Base-by-base conservation (phyloP, 139 green algal genomes). In the Spirogloea muscicola region DNA sequence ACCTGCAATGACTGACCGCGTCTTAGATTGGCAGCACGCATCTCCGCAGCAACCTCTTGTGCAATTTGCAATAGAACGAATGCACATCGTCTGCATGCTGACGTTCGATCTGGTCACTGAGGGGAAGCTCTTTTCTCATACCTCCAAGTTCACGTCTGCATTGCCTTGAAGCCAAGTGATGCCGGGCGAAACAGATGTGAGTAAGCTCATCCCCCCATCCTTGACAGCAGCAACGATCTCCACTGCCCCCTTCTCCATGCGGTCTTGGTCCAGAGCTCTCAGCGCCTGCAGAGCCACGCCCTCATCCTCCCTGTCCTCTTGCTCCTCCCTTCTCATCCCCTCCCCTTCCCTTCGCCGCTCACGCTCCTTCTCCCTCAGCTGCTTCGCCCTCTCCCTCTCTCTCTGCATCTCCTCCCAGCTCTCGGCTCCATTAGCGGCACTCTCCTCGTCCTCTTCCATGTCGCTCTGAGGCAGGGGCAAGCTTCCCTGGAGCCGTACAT, bases 181-280 rank as follows among this genome's bases (percentile, higher is more conserved):
- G 18, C 76, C 38, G n/a, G 77, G 77, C 0, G 74, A 58, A 13
- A 85, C 6, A 0, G 77, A 63, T 2, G 42, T 80, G 10, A 85
- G 31, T 25, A 85, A 65, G 33, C 65, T 49, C 80, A 85, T 85
- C n/a, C 80, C 80, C 27, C 57, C 68, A 59, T 85, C 80, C 63
- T 85, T 82, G 18, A 85, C 70, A 9, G 3, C 52, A 0, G 44
- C 70, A 51, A 86, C 78, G 29, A 85, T 80, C 40, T 70, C 39
- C 34, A 85, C 31, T 21, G 16, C 49, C 27, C 58, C 70, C 58
- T 27, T 74, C 29, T 31, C 63, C 51, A 67, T 25, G 34, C 75
- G 43, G 25, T 33, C n/a, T 18, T 34, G 40, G 34, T 76, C 67
- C 44, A 76, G 40, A 18, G 55, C 46, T 29, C 25, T n/a, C 60